Evolutionary conservation across 2,329 filamentous ascomycete species (phyloP), one percentile per base, ranked within the genome.

Genomic region (Ascochyta fabae): DNA sequence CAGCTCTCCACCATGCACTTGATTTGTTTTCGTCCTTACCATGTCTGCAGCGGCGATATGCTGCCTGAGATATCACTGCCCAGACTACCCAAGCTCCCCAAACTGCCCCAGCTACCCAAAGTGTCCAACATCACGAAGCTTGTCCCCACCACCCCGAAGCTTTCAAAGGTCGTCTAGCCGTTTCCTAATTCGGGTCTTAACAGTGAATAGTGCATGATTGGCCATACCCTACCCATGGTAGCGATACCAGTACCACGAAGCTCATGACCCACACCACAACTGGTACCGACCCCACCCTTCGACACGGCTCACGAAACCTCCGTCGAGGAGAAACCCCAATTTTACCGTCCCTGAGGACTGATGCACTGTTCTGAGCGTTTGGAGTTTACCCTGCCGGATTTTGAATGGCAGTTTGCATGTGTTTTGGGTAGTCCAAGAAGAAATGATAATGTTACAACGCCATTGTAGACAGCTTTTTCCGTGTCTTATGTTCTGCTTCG

Each of bases 181-280:
- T 53, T 54, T 52, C 48, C 54, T 57, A 57, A 57, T 57, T 52
- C 50, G 55, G 46, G 19, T 46, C 50, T 58, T 58, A 58, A 58
- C 55, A 58, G 55, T 58, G 55, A 58, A 58, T 58, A 58, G 55
- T 58, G 55, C 55, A 53, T 58, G 50, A 58, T 46, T 50, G 46
- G 46, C 33, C 33, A 9, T 16, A 34, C 49, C 29, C 22, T 48
- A 52, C 27, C 26, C 19, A 34, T 29, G 44, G 36, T 39, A 38
- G 27, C 34, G 33, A 51, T 51, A 33, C 36, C 43, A 38, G 54
- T 46, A 53, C 49, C 45, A 58, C 49, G 55, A 58, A 49, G 24
- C 19, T 58, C 34, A 58, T 45, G 54, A 58, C 33, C 55, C 39
- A 16, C 33, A 35, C 33, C 33, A 16, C 33, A 35, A 31, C n/a